Conservation (phyloP, 2,329 filamentous ascomycete genomes). For the Venturia carpophila region DNA sequence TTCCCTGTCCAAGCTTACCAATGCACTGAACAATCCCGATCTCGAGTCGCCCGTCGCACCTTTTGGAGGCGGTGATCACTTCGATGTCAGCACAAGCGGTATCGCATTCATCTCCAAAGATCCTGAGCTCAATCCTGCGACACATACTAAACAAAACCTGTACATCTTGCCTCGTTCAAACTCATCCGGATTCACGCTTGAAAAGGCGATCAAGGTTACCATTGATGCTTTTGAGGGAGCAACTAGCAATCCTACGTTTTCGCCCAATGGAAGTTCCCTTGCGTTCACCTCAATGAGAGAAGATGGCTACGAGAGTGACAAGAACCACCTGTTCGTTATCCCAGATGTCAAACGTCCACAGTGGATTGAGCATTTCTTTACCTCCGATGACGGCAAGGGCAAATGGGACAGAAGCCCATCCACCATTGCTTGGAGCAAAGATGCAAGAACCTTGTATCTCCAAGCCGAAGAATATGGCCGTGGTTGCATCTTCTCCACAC, state of each 20-base stretch:
- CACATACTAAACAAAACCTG: slow-evolving; percentile 74
- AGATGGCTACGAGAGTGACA: slow-evolving; percentile 74
- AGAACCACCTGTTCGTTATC: slow-evolving; percentile 58
- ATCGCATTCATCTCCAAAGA: slow-evolving; percentile 71
- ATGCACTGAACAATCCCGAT: slow-evolving; percentile 52
- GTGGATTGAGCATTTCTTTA: slow-evolving; percentile 45
- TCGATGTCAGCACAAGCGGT: slow-evolving; percentile 60
- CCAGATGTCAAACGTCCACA: slow-evolving; percentile 51
- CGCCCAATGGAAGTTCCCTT: slow-evolving; percentile 59
- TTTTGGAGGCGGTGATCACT: slow-evolving; percentile 74
- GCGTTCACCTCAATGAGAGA: slow-evolving; percentile 74
- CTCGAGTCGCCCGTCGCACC: slow-evolving; percentile 64
- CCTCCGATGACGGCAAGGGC: slow-evolving; percentile 52
- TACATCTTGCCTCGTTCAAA: slow-evolving; percentile 65
- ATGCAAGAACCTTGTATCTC: slow-evolving; percentile 59
- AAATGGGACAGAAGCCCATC: slow-evolving; percentile 49
- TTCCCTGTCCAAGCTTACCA: slow-evolving; percentile 45
- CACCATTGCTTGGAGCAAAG: slow-evolving; percentile 42
- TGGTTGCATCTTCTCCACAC: slow-evolving; percentile 54
- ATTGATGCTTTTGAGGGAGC: slow-evolving; percentile 58
- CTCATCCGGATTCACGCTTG: slow-evolving; percentile 24
- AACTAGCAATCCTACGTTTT: slow-evolving; percentile 61
- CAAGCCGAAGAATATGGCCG: slow-evolving; percentile 63
- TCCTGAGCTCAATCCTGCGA: slow-evolving; percentile 59
- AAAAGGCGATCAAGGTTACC: slow-evolving; percentile 44